phyloP scores from a whole-genome alignment of 176 grass and related monocot genomes.

The Tuctoria greenei region DNA sequence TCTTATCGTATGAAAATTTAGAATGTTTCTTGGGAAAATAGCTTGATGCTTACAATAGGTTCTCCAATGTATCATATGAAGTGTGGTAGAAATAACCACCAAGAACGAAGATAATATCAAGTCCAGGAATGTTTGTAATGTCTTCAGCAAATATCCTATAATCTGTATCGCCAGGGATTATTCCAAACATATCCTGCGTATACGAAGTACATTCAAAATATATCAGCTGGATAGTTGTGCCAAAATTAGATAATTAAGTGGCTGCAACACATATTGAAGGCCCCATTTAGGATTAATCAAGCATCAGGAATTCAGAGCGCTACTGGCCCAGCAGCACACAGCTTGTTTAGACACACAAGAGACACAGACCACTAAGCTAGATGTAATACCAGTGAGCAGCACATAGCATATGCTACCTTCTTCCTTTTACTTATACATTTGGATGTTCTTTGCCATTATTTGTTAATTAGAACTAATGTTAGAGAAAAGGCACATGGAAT shows the following conservation, averaged over 20 bases:
- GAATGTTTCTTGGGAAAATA: constrained; percentile 14
- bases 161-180: constrained; percentile 98
- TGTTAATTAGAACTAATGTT: neutral
- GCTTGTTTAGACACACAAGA: neutral
- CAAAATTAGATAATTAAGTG: neutral
- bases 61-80: constrained; percentile 89
- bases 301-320: neutral
- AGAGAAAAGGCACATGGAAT: neutral
- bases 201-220: constrained; percentile 14
- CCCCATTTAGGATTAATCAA: neutral
- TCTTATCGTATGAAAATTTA: constrained; percentile 20
- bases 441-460: neutral
- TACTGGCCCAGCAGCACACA: neutral
- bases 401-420: neutral
- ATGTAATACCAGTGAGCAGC: neutral
- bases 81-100: constrained; percentile 99
- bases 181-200: constrained; percentile 96
- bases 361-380: neutral
- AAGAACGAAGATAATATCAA: constrained; percentile 99
- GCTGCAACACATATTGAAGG: neutral
- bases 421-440: neutral
- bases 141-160: constrained; percentile 99
- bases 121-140: constrained; percentile 86
- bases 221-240: constrained; percentile 7
- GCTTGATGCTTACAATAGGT: constrained; percentile 70